Evolutionary conservation across 2,329 filamentous ascomycete species (phyloP), one percentile per base, ranked within the genome.

Genomic region (Alternaria alternata): DNA sequence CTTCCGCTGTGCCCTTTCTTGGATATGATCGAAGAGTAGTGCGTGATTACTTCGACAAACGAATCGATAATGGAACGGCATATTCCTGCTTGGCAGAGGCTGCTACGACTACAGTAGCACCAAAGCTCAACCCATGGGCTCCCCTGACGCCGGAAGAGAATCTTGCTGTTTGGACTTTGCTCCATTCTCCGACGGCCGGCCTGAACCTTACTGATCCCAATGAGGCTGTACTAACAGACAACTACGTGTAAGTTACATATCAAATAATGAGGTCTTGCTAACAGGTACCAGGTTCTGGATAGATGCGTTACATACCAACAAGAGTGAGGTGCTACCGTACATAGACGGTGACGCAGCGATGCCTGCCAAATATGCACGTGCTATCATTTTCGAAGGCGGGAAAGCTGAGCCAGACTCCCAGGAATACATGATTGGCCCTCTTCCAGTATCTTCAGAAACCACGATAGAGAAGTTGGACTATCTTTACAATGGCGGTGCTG

Each of bases 231-330:
- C 63, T 78, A 7, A 81, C 78, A 2, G 81, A 85, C 65, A 85
- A 84, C 68, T 80, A 80, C 51, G 76, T 85, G 39, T 67, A 51
- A 12, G 54, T 51, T 16, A 28, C 22, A 26, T 26, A 7, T 49
- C 32, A 7, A 32, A 20, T 5, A 30, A 22, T 18, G 46, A 11
- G 24, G 26, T 6, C 4, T 32, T 3, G 18, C 11, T 52, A 6
- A 49, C 20, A 7, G 8, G 42, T 28, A 26, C 16, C n/a, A 68
- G 63, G n/a, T 80, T 76, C 62, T 81, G 77, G 67, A 77, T 85
- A 20, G 83, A 85, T 62, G 79, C 81, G 1, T 71, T 86, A 3
- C 81, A 78, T 32, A 74, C 80, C 7, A 86, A 86, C 71, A 86
- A 86, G 65, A 78, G 80, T 0, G 76, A 78, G 44, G 81, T 79